phyloP scores from a whole-genome alignment of 768 basidiomycete species.

The Tulasnella sp. region DNA sequence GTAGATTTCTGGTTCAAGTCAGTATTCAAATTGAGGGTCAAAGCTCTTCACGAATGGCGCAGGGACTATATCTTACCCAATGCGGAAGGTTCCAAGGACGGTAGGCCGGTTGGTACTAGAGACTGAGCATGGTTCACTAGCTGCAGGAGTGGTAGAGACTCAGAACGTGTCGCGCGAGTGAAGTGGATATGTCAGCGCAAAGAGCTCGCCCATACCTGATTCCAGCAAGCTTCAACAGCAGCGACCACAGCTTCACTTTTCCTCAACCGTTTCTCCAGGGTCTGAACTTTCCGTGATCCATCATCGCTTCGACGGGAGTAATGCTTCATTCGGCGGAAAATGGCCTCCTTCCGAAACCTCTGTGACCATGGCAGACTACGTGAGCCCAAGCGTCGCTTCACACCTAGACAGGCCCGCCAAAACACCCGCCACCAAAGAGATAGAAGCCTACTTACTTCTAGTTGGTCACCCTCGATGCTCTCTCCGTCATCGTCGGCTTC shows the following conservation, averaged over 20 bases:
- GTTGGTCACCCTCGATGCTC: background rate
- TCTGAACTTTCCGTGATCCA: constrained; percentile 44
- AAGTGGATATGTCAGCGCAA: constrained; percentile 8
- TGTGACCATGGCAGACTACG: constrained; percentile 22
- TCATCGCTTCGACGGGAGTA: constrained; percentile 68
- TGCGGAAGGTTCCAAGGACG: constrained; percentile 24
- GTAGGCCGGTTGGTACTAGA: constrained; percentile 42
- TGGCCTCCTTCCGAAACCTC: constrained; percentile 80
- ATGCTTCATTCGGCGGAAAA: constrained; percentile 73
- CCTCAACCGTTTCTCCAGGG: constrained; percentile 52
- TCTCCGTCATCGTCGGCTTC: constrained; percentile 8
- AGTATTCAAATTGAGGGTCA: background rate
- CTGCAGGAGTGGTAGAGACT: constrained; percentile 28
- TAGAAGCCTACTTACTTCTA: background rate
- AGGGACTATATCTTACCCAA: background rate
- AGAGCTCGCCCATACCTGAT: constrained; percentile 41
- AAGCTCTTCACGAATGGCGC: background rate
- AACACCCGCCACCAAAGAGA: background rate
- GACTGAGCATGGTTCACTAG: constrained; percentile 55
- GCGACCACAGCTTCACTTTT: constrained; percentile 60
- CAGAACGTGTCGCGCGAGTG: background rate
- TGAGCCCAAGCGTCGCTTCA: background rate
- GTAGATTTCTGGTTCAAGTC: constrained; percentile 6
- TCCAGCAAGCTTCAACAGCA: constrained; percentile 71
- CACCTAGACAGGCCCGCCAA: constrained; percentile 3